A percentile compares a stretch with the other conserved stretches of the same genome.
Evolutionary conservation across 2,329 filamentous ascomycete species (phyloP).

Genomic region (Neospermospora avenae): DNA sequence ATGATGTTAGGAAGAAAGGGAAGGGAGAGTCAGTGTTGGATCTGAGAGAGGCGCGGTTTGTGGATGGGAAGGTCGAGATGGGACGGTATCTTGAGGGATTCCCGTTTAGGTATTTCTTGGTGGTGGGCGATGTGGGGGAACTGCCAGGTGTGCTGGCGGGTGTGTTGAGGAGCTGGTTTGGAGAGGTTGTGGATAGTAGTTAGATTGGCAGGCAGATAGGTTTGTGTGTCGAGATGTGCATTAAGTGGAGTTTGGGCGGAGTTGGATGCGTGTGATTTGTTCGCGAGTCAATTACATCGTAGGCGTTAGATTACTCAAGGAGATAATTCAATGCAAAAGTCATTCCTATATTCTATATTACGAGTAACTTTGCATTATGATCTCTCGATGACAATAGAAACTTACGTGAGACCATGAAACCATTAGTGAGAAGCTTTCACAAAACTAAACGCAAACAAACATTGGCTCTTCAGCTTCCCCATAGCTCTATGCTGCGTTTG

Average conservation of each 20-base stretch:
- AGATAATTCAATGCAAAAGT: no score
- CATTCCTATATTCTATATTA: no score
- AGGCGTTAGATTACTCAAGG: neutral
- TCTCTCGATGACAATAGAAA: no score
- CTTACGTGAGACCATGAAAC: no score
- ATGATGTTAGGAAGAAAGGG: conserved; percentile 53
- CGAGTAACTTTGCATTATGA: no score
- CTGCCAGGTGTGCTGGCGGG: conserved; percentile 84
- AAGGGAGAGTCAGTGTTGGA: conserved; percentile 73
- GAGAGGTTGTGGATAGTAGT: conserved; percentile 50
- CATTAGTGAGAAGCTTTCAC: no score
- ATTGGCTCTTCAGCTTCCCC: no score
- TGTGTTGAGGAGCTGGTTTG: conserved; percentile 93
- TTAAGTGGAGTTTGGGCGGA: neutral
- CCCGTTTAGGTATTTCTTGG: conserved; percentile 94
- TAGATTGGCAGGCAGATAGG: neutral
- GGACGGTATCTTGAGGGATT: conserved; percentile 93
- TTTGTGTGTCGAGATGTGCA: neutral
- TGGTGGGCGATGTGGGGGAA: conserved; percentile 89
- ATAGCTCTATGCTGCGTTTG: no score
- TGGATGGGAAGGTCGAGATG: conserved; percentile 67
- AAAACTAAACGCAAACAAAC: no score
- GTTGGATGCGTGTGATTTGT: neutral
- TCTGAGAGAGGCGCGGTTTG: conserved; percentile 82
- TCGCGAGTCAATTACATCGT: neutral